Percentiles rank a stretch among this genome's conserved stretches.
Conservation (phyloP, 202 grass and related monocot genomes). For the Digitaria exilis region DNA sequence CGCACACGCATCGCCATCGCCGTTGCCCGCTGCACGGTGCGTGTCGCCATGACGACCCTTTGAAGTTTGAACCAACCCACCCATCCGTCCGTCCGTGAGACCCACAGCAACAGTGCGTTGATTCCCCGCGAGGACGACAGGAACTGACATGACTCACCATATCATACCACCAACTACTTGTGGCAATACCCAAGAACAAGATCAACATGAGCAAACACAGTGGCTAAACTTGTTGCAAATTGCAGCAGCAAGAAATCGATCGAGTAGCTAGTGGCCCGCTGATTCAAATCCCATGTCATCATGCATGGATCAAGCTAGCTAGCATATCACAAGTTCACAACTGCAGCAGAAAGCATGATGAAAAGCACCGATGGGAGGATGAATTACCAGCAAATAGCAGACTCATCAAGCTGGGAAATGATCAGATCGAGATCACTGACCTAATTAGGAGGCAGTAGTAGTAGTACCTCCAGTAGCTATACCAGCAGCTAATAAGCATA, state of each 20-base stretch:
- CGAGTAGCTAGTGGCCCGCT: neutral
- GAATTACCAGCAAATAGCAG: conserved; percentile 32
- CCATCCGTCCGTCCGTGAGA: conserved; percentile 29
- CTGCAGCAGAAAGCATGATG: neutral
- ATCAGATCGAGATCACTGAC: conserved; percentile 31
- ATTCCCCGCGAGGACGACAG: conserved; percentile 32
- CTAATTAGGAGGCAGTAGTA: conserved; percentile 6
- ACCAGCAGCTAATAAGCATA: conserved; percentile 29
- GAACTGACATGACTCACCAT: conserved; percentile 31
- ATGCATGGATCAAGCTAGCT: conserved; percentile 24
- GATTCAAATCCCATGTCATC: conserved; percentile 1
- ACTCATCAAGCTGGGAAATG: conserved; percentile 8
- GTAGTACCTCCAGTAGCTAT: neutral
- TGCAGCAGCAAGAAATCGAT: too few species aligned
- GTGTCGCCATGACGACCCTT: conserved; percentile 35
- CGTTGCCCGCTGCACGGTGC: neutral
- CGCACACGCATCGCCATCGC: neutral
- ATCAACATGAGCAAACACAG: neutral
- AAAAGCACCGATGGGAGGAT: neutral
- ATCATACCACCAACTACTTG: neutral
- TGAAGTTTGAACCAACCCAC: neutral
- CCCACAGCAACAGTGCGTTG: conserved; percentile 33
- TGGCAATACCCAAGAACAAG: neutral
- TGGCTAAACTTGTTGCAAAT: too few species aligned
- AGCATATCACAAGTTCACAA: conserved; percentile 34